Conservation (phyloP, 208 protist species). For the Crithidia sp. region DNA sequence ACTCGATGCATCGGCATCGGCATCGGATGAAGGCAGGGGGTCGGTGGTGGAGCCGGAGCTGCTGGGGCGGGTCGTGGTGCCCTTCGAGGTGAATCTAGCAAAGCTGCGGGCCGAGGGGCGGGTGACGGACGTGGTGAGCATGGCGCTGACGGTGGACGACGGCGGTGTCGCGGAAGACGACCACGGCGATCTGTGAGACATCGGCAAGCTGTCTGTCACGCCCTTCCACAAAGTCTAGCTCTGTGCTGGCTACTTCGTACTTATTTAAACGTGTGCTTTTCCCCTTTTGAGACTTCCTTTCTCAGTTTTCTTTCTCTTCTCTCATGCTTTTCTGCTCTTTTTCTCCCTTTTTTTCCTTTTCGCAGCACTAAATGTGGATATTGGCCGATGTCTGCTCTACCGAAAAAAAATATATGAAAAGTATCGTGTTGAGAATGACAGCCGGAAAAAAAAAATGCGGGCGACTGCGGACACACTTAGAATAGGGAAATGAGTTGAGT, state of each 20-base stretch:
- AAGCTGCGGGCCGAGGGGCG: constrained; percentile 13
- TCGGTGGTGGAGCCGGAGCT: constrained; percentile 45
- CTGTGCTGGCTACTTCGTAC: no score
- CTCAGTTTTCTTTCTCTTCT: not conserved
- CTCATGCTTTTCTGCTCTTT: not conserved
- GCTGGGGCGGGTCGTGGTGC: constrained; percentile 68
- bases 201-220: no score
- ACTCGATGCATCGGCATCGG: not conserved
- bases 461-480: no score
- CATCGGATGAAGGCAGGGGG: constrained; percentile 19
- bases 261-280: not conserved
- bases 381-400: not conserved
- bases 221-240: no score
- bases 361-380: not conserved
- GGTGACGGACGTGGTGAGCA: constrained; percentile 10
- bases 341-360: constrained; percentile 24
- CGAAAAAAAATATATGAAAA: not conserved
- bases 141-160: constrained; percentile 14
- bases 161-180: not conserved
- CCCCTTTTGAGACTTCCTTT: not conserved
- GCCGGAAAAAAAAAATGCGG: not conserved
- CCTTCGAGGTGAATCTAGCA: constrained; percentile 48
- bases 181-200: constrained; percentile 1
- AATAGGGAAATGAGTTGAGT: no score
- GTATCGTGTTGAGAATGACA: not conserved